Evolutionary conservation across 148 eudicot species (phyloP).

Genomic region (Amaranthus cruentus): DNA sequence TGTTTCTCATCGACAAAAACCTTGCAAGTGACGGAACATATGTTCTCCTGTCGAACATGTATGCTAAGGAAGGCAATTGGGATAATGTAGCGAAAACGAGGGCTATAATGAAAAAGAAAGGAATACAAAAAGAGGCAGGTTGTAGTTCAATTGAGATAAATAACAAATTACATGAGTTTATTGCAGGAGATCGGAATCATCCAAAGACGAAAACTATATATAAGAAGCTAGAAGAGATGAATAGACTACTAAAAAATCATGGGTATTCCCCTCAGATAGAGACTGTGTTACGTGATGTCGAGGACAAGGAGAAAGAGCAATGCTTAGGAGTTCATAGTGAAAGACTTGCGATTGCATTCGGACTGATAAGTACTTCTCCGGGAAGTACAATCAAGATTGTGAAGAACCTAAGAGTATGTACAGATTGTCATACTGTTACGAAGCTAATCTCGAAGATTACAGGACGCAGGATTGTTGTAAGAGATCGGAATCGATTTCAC

Average conservation of each 20-base stretch:
- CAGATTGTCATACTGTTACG: conserved; percentile 73
- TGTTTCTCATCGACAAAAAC: conserved; percentile 41
- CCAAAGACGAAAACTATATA: conserved; percentile 69
- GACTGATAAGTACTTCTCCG: conserved; percentile 67
- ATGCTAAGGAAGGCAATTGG: conserved; percentile 69
- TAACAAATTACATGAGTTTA: conserved; percentile 71
- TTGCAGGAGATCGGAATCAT: conserved; percentile 84
- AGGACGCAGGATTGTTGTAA: conserved; percentile 70
- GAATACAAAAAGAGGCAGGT: conserved; percentile 82
- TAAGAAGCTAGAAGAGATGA: conserved; percentile 64
- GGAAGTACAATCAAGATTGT: conserved; percentile 68
- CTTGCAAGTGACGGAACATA: conserved; percentile 64
- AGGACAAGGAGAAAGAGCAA: conserved; percentile 46
- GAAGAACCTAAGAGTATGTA: conserved; percentile 74
- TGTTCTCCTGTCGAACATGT: conserved; percentile 75
- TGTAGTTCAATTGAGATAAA: conserved; percentile 87
- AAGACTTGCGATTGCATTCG: conserved; percentile 76
- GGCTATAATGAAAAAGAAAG: conserved; percentile 61
- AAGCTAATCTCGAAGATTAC: conserved; percentile 71
- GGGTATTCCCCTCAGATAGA: conserved; percentile 60
- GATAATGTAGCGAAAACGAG: conserved; percentile 69
- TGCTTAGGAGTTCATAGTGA: conserved; percentile 80
- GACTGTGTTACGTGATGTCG: conserved; percentile 54
- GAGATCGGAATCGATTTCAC: conserved; percentile 80
- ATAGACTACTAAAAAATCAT: conserved; percentile 43